Evolutionary conservation across 164 flowering plant species (phyloP).

Genomic region (Saururus chinensis): DNA sequence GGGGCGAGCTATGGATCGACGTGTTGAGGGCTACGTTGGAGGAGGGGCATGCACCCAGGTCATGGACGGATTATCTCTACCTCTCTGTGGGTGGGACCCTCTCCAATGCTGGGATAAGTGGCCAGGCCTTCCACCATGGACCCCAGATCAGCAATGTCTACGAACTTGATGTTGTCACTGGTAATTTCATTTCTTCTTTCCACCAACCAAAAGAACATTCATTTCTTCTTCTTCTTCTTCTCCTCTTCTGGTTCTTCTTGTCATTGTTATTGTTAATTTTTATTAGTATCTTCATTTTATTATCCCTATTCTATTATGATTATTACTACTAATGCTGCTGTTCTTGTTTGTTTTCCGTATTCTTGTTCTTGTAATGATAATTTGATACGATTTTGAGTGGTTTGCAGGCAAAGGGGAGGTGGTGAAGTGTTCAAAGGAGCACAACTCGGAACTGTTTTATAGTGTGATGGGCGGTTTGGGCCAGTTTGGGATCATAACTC

Average conservation of each 20-base stretch:
- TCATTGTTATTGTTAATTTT: no score
- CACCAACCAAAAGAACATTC: no score
- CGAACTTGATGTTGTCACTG: conserved; percentile 90
- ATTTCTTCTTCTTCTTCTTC: no score
- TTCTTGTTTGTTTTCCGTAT: no score
- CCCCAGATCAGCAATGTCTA: conserved; percentile 87
- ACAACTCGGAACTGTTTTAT: conserved; percentile 61
- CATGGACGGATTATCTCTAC: conserved; percentile 98
- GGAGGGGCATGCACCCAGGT: conserved; percentile 70
- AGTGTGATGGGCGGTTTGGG: conserved; percentile 91
- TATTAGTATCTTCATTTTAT: neutral
- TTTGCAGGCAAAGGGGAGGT: conserved; percentile 75
- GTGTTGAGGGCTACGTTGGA: conserved; percentile 51
- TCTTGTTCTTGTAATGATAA: no score
- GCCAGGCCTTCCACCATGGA: conserved; percentile 91
- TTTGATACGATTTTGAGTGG: no score
- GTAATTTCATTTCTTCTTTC: conserved; percentile 20
- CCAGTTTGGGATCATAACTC: conserved; percentile 93
- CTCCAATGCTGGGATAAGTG: conserved; percentile 94
- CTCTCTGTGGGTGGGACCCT: conserved; percentile 90
- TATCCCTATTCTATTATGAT: neutral
- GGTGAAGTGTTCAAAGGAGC: conserved; percentile 58
- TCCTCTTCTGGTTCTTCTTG: neutral
- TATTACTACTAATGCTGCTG: no score
- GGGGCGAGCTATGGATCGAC: conserved; percentile 94